Evolutionary conservation across 2,329 filamentous ascomycete species (phyloP).

Genomic region (Colletotrichum caudatum): DNA sequence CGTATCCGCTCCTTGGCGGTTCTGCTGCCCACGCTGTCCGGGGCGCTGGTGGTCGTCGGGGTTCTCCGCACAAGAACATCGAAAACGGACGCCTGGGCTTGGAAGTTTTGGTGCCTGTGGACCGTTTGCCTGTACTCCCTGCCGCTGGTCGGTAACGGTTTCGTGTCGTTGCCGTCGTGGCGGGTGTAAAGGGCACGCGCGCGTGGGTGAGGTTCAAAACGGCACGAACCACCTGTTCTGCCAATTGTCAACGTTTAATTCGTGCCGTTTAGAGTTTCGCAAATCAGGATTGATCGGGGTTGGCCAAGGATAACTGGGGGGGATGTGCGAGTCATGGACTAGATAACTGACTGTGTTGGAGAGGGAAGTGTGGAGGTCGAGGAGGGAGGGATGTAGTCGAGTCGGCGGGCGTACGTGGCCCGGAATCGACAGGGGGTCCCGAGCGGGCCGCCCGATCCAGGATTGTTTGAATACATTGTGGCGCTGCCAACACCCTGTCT

Average conservation of each 20-base stretch:
- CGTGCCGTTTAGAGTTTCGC: conserved; percentile 5
- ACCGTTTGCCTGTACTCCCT: conserved; percentile 36
- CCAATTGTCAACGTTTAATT: neutral
- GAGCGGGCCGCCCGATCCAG: conserved; percentile 29
- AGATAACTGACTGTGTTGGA: conserved; percentile 1
- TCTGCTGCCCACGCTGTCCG: conserved; percentile 23
- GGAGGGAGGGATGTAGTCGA: neutral
- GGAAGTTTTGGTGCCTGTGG: conserved; percentile 40
- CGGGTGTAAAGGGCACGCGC: conserved; percentile 16
- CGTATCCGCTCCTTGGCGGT: conserved; percentile 9
- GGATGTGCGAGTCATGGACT: conserved; percentile 30
- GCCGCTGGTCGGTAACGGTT: conserved; percentile 37
- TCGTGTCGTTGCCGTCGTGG: conserved; percentile 25
- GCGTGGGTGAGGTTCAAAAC: neutral
- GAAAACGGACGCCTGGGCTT: conserved; percentile 34
- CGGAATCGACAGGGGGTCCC: conserved; percentile 16
- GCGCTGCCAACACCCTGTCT: neutral
- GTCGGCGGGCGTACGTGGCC: conserved; percentile 22
- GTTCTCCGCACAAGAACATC: conserved; percentile 32
- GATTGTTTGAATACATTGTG: conserved; percentile 13
- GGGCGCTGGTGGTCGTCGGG: conserved; percentile 24
- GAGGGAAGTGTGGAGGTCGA: conserved; percentile 4
- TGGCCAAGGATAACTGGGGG: neutral
- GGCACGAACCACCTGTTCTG: neutral
- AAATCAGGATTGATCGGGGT: neutral